Base-by-base conservation (phyloP, 257 asterid genomes). In the Solanum tacnaense region DNA sequence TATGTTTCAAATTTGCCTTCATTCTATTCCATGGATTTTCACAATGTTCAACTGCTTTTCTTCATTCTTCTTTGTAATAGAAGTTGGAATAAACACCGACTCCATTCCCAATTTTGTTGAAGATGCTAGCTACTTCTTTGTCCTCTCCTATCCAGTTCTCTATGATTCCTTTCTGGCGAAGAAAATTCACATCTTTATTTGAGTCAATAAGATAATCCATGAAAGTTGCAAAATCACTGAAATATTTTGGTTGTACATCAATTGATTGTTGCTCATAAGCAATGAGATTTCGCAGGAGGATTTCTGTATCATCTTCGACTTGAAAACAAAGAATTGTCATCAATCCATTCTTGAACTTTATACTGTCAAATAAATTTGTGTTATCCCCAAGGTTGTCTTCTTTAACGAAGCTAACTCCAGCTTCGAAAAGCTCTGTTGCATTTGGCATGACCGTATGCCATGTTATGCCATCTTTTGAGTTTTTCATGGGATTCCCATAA, bases 71-170 rank as follows among this genome's bases (percentile, higher is more conserved):
- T 4, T 23, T 9, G 29, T 56, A 56, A 7, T 20, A 56, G 10
- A 56, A 56, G 62, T 2, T 16, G 9, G 23, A 16, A 16, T 16
- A 16, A 16, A 6, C 3, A 52, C 0, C 0, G 8, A 18, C 23
- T 3, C 62, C 62, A 52, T 16, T 52, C 2, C 88, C 74, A 1
- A 84, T 85, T 74, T 60, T 87, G 79, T 87, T 84, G 8, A 87
- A 89, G 65, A 84, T 3, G 5, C 6, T 31, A 34, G 78, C 68
- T 16, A 89, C 89, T 65, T 58, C 76, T 39, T 49, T 71, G 68
- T 87, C 89, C 38, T 84, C 83, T 8, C 88, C 91, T 3, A 89
- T 8, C 39, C 27, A 23, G 65, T 87, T 89, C 21, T 36, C 25
- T 15, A 89, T 62, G 23, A 87, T 87, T 32, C 89, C 86, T 3